A percentile compares a stretch with the other conserved stretches of the same genome.
These are phyloP conservation scores for Parascedosporium putredinis DNA, from an alignment of 2,329 filamentous ascomycete species.

Conservation along the genomic window DNA sequence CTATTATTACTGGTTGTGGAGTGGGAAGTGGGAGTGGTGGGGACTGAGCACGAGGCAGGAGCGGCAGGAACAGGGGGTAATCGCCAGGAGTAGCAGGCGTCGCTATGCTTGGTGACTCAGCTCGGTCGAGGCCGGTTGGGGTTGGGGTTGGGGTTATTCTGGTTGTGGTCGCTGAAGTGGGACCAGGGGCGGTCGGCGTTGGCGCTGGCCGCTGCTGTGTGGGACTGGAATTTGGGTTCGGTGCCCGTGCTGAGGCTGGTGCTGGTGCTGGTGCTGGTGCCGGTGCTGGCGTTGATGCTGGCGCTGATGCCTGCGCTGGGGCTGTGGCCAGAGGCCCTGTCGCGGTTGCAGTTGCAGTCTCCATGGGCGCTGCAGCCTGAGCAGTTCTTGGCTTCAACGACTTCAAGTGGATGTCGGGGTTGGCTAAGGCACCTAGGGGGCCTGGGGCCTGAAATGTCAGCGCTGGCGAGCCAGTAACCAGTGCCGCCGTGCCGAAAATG, in stretches of 20 bases:
- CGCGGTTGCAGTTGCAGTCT: not conserved
- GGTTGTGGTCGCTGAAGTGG: not conserved
- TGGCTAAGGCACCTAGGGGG: too few relatives aligned
- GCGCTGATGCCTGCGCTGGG: slow-evolving; percentile 17
- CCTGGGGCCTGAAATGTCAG: too few relatives aligned
- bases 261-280: not conserved
- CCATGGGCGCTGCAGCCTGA: too few relatives aligned
- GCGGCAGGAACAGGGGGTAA: not conserved
- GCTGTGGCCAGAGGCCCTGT: slow-evolving; percentile 11
- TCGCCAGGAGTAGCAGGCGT: not conserved
- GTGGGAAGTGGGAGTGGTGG: slow-evolving; percentile 16
- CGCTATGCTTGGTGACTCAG: slow-evolving; percentile 4
- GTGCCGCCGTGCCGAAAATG: not conserved
- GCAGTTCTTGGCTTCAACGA: too few relatives aligned
- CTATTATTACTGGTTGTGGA: slow-evolving; percentile 13
- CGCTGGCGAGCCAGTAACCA: too few relatives aligned
- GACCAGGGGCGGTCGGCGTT: slow-evolving; percentile 9
- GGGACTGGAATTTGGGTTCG: too few relatives aligned
- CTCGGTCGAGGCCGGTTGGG: not conserved
- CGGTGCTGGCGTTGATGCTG: slow-evolving; percentile 18
- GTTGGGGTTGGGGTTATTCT: slow-evolving; percentile 14
- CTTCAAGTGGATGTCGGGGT: too few relatives aligned
- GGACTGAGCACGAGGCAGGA: not conserved
- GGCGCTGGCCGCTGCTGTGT: too few relatives aligned
- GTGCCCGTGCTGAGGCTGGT: slow-evolving; percentile 7